A percentile compares a stretch with the other conserved stretches of the same genome.
phyloP scores from a whole-genome alignment of 2,329 filamentous ascomycete genomes.

The Verticillium klebahnii region DNA sequence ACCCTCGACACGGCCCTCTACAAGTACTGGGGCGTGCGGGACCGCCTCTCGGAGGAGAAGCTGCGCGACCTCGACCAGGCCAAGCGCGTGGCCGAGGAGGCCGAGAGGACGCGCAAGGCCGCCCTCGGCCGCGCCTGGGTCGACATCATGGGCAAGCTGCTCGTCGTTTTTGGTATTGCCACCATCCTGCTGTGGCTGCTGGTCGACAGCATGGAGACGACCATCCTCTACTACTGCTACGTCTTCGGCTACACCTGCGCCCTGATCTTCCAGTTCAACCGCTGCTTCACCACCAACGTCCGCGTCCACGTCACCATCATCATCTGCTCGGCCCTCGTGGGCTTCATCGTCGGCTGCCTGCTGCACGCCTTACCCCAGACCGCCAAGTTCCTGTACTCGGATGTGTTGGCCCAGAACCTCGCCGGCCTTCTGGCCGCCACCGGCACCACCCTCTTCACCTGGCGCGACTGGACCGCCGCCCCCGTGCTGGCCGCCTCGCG shows the following conservation, averaged over 20 bases:
- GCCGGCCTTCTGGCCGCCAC: conserved; percentile 25
- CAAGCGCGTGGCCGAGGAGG: conserved; percentile 13
- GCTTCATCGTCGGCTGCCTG: conserved; percentile 25
- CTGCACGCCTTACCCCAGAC: conserved; percentile 23
- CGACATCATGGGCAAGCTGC: conserved; percentile 22
- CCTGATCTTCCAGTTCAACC: conserved; percentile 34
- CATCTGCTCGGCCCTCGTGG: conserved; percentile 22
- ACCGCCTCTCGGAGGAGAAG: conserved; percentile 26
- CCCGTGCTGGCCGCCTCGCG: conserved; percentile 1
- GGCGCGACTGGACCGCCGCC: conserved; percentile 17
- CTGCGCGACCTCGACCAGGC: conserved; percentile 22
- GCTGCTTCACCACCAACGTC: conserved; percentile 32
- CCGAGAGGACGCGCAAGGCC: conserved; percentile 11
- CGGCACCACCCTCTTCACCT: conserved; percentile 24
- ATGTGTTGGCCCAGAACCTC: conserved; percentile 25
- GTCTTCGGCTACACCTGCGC: conserved; percentile 28
- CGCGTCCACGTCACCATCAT: conserved; percentile 26
- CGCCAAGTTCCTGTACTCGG: conserved; percentile 21
- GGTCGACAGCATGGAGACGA: conserved; percentile 22
- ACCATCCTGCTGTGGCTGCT: conserved; percentile 28
- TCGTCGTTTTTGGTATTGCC: conserved; percentile 25
- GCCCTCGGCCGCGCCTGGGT: conserved; percentile 17
- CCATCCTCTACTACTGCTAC: conserved; percentile 29
- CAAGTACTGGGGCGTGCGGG: conserved; percentile 28
- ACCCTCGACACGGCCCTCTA: conserved; percentile 29